Percentiles rank a stretch among this genome's conserved stretches.
phyloP scores from a whole-genome alignment of 306 rosid genomes.

The Quercus gilva region DNA sequence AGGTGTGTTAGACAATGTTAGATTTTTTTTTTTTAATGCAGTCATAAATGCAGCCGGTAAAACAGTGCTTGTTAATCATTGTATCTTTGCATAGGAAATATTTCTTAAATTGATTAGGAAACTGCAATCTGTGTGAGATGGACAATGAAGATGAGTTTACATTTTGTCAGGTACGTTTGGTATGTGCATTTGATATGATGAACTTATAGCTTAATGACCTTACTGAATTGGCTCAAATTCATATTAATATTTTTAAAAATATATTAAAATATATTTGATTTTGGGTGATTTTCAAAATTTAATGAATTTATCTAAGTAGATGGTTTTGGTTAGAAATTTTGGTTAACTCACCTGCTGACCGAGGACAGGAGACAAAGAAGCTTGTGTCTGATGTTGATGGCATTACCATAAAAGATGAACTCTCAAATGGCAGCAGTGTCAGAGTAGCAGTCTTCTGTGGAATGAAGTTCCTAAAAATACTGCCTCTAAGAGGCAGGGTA shows the following conservation, averaged over 20 bases:
- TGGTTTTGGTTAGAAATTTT: constrained; percentile 24
- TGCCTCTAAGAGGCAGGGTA: constrained; percentile 43
- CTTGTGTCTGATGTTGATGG: constrained; percentile 58
- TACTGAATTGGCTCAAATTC: constrained; percentile 11
- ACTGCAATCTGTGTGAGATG: constrained; percentile 31
- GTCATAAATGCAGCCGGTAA: background rate
- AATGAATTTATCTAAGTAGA: background rate
- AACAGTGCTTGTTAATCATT: constrained; percentile 3
- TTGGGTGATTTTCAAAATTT: background rate
- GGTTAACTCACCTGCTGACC: constrained; percentile 50
- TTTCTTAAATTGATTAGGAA: constrained; percentile 11
- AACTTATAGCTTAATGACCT: background rate
- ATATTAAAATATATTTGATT: background rate
- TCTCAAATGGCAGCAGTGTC: constrained; percentile 28
- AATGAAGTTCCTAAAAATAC: constrained; percentile 34
- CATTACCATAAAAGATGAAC: constrained; percentile 51
- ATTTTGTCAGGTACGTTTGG: constrained; percentile 40
- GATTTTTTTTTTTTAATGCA: background rate
- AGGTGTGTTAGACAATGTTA: background rate
- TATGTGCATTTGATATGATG: constrained; percentile 10
- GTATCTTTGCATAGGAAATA: constrained; percentile 15
- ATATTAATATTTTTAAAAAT: background rate
- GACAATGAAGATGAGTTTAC: constrained; percentile 46
- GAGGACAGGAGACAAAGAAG: constrained; percentile 41
- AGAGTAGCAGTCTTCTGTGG: constrained; percentile 30